Percentiles rank a stretch among this genome's conserved stretches.
phyloP scores from a whole-genome alignment of 371 early-diverging fungal species.

The Rhizopus microsporus region DNA sequence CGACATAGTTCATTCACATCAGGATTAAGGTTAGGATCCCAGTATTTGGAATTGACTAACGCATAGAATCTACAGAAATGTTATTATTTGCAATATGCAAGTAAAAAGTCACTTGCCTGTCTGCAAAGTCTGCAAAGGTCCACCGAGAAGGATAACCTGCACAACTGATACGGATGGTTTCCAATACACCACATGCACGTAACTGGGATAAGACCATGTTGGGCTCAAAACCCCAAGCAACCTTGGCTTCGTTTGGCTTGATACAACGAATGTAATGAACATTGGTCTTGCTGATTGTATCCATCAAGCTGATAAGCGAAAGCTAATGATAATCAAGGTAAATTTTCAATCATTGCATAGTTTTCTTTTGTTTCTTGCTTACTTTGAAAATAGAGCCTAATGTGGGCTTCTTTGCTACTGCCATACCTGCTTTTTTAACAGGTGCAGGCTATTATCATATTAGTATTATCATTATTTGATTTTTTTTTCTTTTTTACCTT shows the following conservation, averaged over 20 bases:
- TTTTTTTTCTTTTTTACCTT: slow-evolving; percentile 4
- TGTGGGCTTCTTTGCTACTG: slow-evolving; percentile 76
- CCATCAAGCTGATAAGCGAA: slow-evolving; percentile 91
- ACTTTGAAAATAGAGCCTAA: slow-evolving; percentile 84
- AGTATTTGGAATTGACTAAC: slow-evolving; percentile 72
- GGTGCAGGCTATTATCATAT: slow-evolving; percentile 19
- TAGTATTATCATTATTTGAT: slow-evolving; percentile 4
- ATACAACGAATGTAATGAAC: slow-evolving; percentile 98
- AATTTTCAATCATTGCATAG: background rate
- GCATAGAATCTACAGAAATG: slow-evolving; percentile 68
- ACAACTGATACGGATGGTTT: slow-evolving; percentile 98
- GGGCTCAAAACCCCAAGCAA: slow-evolving; percentile 88
- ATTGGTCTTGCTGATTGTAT: slow-evolving; percentile 89
- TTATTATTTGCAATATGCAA: background rate
- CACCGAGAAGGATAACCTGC: slow-evolving; percentile 98
- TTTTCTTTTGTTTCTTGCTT: slow-evolving; percentile 2
- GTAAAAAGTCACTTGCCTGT: slow-evolving; percentile 46
- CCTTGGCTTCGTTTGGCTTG: slow-evolving; percentile 95
- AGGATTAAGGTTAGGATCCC: slow-evolving; percentile 58
- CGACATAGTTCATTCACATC: slow-evolving; percentile 60
- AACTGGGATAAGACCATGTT: slow-evolving; percentile 94
- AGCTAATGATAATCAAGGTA: slow-evolving; percentile 29
- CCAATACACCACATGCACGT: slow-evolving; percentile 99
- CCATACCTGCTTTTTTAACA: slow-evolving; percentile 44
- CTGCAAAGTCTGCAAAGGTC: slow-evolving; percentile 91